These are phyloP conservation scores for Microdochium trichocladiopsis DNA, from an alignment of 2,329 filamentous ascomycete genomes.

Conservation along the genomic window DNA sequence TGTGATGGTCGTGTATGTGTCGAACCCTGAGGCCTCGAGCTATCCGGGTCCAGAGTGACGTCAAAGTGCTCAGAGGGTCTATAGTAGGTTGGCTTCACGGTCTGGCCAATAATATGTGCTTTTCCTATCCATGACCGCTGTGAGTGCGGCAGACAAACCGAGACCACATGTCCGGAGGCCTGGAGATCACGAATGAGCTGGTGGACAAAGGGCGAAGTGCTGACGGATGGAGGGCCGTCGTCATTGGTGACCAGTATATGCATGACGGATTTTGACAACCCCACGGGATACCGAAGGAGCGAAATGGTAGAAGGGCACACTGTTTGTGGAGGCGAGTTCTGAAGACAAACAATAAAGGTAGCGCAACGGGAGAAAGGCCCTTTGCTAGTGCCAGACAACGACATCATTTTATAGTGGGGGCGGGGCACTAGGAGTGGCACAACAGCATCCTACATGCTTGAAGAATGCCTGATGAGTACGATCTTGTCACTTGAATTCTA, in stretches of 20 bases:
- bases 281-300: background rate
- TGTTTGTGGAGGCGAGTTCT: background rate
- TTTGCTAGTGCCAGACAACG: too few relatives aligned
- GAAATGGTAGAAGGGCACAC: background rate
- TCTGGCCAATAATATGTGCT: slow-evolving; percentile 89
- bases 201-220: slow-evolving; percentile 76
- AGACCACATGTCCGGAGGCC: slow-evolving; percentile 74
- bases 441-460: background rate
- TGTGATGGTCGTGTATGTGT: slow-evolving; percentile 51
- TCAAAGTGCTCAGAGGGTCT: slow-evolving; percentile 39
- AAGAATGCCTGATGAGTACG: background rate
- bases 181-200: slow-evolving; percentile 65
- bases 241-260: slow-evolving; percentile 68
- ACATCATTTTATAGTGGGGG: background rate
- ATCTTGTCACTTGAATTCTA: too few relatives aligned
- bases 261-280: slow-evolving; percentile 38
- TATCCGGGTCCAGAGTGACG: slow-evolving; percentile 29
- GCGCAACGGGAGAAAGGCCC: too few relatives aligned
- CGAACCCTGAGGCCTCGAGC: slow-evolving; percentile 50
- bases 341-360: too few relatives aligned
- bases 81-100: slow-evolving; percentile 79
- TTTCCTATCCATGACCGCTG: slow-evolving; percentile 99
- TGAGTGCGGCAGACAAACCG: slow-evolving; percentile 81
- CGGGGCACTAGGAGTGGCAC: too few relatives aligned
- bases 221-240: slow-evolving; percentile 71